phyloP scores from a whole-genome alignment of 176 grass and related monocot species.

The Bothriochloa decipiens region DNA sequence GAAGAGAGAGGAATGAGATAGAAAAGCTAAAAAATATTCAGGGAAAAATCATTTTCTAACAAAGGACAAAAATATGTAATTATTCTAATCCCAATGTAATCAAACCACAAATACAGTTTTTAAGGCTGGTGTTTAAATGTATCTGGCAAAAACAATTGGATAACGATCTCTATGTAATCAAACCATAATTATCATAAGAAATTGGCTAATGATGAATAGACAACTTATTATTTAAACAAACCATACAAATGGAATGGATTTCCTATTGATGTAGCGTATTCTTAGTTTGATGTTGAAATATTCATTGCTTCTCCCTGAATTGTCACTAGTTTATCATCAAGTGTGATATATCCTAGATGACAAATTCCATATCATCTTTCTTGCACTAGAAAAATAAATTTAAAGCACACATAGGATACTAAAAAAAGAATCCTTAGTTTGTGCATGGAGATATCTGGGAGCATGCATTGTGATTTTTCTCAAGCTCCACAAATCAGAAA shows the following conservation, averaged over 20 bases:
- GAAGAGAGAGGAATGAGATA: not conserved
- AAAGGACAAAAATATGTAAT: not conserved
- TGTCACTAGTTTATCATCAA: not conserved
- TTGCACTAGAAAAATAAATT: no score
- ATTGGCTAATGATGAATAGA: not conserved
- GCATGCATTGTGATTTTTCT: not conserved
- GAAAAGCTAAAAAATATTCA: not conserved
- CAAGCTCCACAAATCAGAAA: no score
- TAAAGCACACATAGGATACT: not conserved
- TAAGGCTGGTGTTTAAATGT: not conserved
- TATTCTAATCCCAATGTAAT: not conserved
- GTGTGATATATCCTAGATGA: not conserved
- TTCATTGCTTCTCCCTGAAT: not conserved
- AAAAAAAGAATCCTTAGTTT: not conserved
- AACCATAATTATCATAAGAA: not conserved
- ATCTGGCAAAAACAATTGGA: not conserved
- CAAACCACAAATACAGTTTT: not conserved
- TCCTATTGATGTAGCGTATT: not conserved
- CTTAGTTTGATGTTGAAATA: not conserved
- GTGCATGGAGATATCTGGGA: not conserved
- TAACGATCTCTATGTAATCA: no score
- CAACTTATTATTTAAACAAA: not conserved
- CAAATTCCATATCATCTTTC: no score
- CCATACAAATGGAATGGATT: not conserved
- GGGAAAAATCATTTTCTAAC: slow-evolving; percentile 12